Evolutionary conservation across 257 asterid species (phyloP).

Genomic region (Voacanga thouarsii): DNA sequence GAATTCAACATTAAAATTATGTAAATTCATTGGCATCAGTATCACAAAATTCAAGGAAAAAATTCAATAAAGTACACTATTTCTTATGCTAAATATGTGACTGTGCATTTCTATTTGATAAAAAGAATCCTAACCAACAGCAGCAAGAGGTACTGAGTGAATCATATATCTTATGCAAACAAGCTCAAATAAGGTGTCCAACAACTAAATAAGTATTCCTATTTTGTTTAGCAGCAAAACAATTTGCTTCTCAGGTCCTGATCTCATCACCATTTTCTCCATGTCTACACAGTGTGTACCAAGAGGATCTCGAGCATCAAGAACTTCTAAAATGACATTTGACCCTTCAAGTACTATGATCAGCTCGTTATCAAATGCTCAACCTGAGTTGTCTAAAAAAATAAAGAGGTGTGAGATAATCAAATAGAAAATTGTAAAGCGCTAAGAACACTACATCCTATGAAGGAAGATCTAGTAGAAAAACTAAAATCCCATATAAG

Average conservation of each 20-base stretch:
- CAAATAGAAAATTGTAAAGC: background rate
- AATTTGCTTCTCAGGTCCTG: constrained; percentile 76
- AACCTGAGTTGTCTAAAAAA: constrained; percentile 61
- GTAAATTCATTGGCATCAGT: background rate
- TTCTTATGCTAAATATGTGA: background rate
- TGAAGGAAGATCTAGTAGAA: background rate
- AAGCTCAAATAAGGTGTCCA: too few species aligned
- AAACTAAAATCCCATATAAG: too few species aligned
- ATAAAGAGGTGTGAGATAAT: background rate
- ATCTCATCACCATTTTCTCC: constrained; percentile 83
- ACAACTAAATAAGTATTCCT: constrained; percentile 37
- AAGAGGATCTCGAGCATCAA: constrained; percentile 96
- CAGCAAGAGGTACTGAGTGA: background rate
- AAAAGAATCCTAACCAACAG: background rate
- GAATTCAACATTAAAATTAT: background rate
- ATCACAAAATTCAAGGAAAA: background rate
- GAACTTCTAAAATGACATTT: constrained; percentile 93
- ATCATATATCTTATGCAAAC: background rate
- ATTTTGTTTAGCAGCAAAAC: constrained; percentile 90
- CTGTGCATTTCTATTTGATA: background rate
- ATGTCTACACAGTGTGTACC: constrained; percentile 90
- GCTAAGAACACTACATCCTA: background rate
- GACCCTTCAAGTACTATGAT: constrained; percentile 89
- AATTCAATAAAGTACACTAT: background rate
- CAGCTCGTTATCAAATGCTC: constrained; percentile 86